Base-by-base conservation (phyloP, 495 filamentous ascomycete species). In the Penicillium coprophilum region DNA sequence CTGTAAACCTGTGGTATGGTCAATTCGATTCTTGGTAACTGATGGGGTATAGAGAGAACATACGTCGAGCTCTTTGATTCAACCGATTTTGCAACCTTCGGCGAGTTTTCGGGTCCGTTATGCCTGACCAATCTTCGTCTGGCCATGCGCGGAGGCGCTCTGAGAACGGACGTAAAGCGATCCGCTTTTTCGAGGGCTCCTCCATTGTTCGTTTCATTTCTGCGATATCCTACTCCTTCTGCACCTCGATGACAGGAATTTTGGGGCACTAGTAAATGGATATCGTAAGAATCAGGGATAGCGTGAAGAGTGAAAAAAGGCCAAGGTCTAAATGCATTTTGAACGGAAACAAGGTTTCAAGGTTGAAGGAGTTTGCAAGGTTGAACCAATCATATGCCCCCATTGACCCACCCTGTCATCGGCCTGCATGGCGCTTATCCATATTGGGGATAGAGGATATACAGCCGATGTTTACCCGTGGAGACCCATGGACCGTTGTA, bases 41-140 rank as follows among this genome's bases (percentile, higher is more conserved):
- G 4, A 38, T 38, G 4, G 15, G 36, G 0, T 17, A 27, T 5
- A 6, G 1, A 13, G 3, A 2, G 19, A 12, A 46, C 43, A 28
- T 46, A 46, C 64, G 58, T 27, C 47, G 51, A n/a, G 55, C 61
- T 30, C 64, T 48, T 38, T 67, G 64, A 10, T 67, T 67, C 6
- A 67, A 20, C 2, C 61, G 61, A 52, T 67, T 67, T 44, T 67
- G 64, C 32, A 67, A 17, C 47, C 46, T 59, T 34, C 57, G 50
- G n/a, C 64, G 53, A 8, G 15, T 28, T 38, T 52, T 45, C 2
- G 55, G 56, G 47, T 67, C 56, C 1, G 61, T 50, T 11, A 64
- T 52, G 1, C 64, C 64, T 0, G 56, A 51, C 64, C 64, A 67
- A 46, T 63, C 61, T 12, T 64, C 48, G 11, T 49, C 46, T 2